Evolutionary conservation across 805 yeast species (phyloP).

Genomic region (Metschnikowia henanensis): DNA sequence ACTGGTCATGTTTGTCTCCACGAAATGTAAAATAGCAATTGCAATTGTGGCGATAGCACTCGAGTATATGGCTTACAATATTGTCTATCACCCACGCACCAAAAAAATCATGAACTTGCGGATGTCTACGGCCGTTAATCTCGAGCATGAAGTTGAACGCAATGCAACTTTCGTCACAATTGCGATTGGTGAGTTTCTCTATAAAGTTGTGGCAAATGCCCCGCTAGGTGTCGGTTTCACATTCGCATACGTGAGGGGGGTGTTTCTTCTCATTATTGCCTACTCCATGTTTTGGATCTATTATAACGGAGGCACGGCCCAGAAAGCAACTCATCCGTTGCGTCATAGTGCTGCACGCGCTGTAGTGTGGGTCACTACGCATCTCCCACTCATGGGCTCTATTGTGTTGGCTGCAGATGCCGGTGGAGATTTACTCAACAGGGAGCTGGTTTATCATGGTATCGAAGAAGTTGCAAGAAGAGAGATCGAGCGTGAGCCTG

Average conservation of each 20-base stretch:
- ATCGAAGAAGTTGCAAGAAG: constrained; percentile 7
- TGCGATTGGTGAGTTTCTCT: constrained; percentile 65
- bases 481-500: constrained; percentile 28
- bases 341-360: constrained; percentile 50
- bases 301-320: constrained; percentile 50
- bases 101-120: constrained; percentile 43
- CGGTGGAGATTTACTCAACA: constrained; percentile 46
- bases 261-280: constrained; percentile 48
- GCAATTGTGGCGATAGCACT: constrained; percentile 39
- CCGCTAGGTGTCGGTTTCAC: constrained; percentile 50
- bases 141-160: constrained; percentile 68
- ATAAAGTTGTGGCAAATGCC: constrained; percentile 49
- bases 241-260: constrained; percentile 45
- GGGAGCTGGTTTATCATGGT: constrained; percentile 19
- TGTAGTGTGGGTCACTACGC: constrained; percentile 44
- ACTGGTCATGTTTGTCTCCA: constrained; percentile 47
- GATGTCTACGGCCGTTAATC: constrained; percentile 59
- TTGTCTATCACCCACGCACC: constrained; percentile 47
- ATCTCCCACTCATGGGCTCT: constrained; percentile 51
- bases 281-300: constrained; percentile 54
- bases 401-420: constrained; percentile 60
- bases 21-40: constrained; percentile 47
- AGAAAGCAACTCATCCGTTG: constrained; percentile 52
- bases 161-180: constrained; percentile 57
- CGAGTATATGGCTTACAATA: constrained; percentile 40